These are phyloP conservation scores for Salvia sclarea DNA, from an alignment of 305 asterid species.

Conservation along the genomic window DNA sequence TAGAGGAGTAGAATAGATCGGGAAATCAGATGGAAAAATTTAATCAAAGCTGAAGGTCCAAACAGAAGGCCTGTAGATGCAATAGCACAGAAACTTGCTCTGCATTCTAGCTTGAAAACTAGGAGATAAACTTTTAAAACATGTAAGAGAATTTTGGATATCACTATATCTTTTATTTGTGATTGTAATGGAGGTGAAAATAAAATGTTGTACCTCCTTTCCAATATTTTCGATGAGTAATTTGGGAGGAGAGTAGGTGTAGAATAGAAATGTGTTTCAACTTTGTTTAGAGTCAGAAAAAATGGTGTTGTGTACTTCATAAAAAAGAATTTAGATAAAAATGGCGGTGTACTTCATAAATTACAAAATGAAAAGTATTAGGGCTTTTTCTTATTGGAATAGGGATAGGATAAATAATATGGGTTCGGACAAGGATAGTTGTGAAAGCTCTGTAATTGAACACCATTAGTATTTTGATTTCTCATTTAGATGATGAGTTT, in stretches of 20 bases:
- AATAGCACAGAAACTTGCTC: not conserved
- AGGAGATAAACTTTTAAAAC: not conserved
- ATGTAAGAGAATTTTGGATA: not conserved
- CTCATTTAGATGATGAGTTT: no score
- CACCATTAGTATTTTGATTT: no score
- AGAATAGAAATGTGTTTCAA: not conserved
- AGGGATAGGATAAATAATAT: no score
- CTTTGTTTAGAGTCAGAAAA: not conserved
- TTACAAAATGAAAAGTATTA: no score
- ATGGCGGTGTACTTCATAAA: no score
- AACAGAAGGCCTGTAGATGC: slow-evolving; percentile 14
- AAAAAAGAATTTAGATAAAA: slow-evolving; percentile 5
- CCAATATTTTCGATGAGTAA: not conserved
- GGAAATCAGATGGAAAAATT: not conserved
- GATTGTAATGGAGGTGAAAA: not conserved
- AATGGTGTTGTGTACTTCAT: not conserved
- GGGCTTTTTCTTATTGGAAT: no score
- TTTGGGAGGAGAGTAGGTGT: not conserved
- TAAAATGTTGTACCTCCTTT: not conserved
- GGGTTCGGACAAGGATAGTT: no score
- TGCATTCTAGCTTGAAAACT: not conserved
- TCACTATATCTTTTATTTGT: not conserved
- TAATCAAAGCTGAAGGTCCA: slow-evolving; percentile 4
- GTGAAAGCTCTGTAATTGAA: no score
- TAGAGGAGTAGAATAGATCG: not conserved